These are phyloP conservation scores for Eutrema japonicum DNA, from an alignment of 345 rosid species.

Conservation along the genomic window DNA sequence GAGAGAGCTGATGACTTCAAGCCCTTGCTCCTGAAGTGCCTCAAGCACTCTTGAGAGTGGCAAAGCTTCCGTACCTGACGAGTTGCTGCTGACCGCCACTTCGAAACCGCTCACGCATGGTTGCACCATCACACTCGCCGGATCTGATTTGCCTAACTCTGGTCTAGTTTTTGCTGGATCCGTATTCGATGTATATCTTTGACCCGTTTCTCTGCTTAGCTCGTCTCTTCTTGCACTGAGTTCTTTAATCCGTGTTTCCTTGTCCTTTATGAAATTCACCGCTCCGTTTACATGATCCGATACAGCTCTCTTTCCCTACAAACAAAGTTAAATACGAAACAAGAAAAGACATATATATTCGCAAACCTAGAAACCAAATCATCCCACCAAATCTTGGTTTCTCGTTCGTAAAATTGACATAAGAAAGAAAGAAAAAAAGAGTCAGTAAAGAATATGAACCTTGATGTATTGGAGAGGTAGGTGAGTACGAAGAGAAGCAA, in stretches of 20 bases:
- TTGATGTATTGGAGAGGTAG: constrained; percentile 47
- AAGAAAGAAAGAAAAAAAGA: background rate
- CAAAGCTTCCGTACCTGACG: constrained; percentile 43
- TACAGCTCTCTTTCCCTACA: constrained; percentile 55
- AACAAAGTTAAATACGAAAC: background rate
- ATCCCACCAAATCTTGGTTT: constrained; percentile 32
- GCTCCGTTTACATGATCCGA: constrained; percentile 60
- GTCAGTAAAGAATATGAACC: constrained; percentile 32
- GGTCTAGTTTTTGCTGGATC: constrained; percentile 16
- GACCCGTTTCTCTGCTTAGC: constrained; percentile 30
- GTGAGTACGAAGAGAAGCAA: constrained; percentile 47
- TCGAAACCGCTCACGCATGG: constrained; percentile 53
- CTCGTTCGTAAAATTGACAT: background rate
- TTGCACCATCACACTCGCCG: constrained; percentile 41
- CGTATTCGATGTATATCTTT: constrained; percentile 11
- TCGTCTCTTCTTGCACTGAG: constrained; percentile 47
- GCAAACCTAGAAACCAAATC: constrained; percentile 36
- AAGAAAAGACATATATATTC: constrained; percentile 14
- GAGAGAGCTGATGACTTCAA: constrained; percentile 45
- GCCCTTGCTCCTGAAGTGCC: constrained; percentile 49
- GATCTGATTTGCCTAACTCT: constrained; percentile 22
- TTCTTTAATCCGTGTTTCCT: constrained; percentile 44
- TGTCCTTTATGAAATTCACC: constrained; percentile 49
- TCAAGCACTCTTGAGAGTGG: constrained; percentile 49
- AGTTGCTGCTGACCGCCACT: constrained; percentile 44